Base-by-base conservation (phyloP, 129 eudicot species). In the Pulicaria dysenterica region DNA sequence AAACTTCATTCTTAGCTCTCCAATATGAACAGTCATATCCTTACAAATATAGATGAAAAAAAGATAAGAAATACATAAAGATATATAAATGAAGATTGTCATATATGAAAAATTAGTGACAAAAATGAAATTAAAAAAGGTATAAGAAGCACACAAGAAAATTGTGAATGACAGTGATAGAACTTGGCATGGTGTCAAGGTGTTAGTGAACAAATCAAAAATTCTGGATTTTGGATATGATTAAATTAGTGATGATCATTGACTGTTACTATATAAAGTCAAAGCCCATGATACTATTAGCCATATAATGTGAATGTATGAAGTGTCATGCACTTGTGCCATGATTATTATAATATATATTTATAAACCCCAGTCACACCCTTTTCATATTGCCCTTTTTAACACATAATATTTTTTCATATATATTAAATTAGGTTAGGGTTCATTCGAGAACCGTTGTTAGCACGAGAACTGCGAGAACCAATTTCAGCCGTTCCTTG, bases 161-260 rank as follows among this genome's bases (percentile, higher is more conserved):
- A 49, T 34, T 69, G 76, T 58, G 76, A 38, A 69, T 58, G 62
- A 76, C 49, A 50, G 76, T n/a, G 70, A 77, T 69, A 70, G 54
- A 68, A 67, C 47, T 66, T 54, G 74, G 24, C 36, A 56, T 57
- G 68, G 49, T 58, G 50, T 62, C 56, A 65, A 45, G 15, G 53
- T 73, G 74, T 58, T 76, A 48, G 80, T 45, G 48, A 59, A 57
- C 67, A 67, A 76, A 67, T 76, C 74, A 58, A 67, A 3, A 67
- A n/a, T n/a, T 57, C 56, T 75, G 65, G 51, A 74, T 74, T 36
- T 48, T 73, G 51, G 42, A 37, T 53, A 57, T 56, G 60, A 67
- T 67, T 45, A 56, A 67, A 45, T 47, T 6, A 56, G 59, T 67
- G 73, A 76, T 67, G 11, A 48, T 67, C 34, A 54, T 58, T 46